These are phyloP conservation scores for Claviceps africana DNA, from an alignment of 2,329 filamentous ascomycete species.

Conservation along the genomic window DNA sequence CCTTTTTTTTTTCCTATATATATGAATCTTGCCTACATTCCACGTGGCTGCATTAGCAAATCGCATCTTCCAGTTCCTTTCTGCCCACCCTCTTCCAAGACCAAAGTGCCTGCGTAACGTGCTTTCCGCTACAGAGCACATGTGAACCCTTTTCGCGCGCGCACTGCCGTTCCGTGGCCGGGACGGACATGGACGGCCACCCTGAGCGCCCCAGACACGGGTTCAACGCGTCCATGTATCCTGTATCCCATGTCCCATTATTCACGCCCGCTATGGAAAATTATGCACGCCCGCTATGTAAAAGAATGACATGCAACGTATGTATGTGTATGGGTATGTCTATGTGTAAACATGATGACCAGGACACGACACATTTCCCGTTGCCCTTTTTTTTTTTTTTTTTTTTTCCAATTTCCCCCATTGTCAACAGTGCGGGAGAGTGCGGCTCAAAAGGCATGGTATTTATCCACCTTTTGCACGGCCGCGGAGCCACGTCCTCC, in stretches of 20 bases:
- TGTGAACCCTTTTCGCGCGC: too few relatives aligned
- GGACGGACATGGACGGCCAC: too few relatives aligned
- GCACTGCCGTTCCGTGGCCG: too few relatives aligned
- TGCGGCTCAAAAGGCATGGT: neutral
- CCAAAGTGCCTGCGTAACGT: neutral
- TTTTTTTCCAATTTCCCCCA: too few relatives aligned
- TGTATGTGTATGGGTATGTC: neutral
- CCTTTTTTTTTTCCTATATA: neutral
- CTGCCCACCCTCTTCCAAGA: neutral
- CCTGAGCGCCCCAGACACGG: too few relatives aligned
- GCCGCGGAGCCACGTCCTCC: neutral
- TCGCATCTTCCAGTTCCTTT: too few relatives aligned
- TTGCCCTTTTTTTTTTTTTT: too few relatives aligned
- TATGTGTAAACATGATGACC: neutral
- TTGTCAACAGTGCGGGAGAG: neutral
- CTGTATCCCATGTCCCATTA: neutral
- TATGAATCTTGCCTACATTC: neutral
- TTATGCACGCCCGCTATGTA: too few relatives aligned
- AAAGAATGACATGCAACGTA: too few relatives aligned
- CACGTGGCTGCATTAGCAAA: neutral
- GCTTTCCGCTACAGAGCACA: too few relatives aligned
- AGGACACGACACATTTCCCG: too few relatives aligned
- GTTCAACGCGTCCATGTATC: too few relatives aligned
- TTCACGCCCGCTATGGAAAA: neutral
- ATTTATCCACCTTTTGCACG: neutral